phyloP scores from a whole-genome alignment of 2,329 filamentous ascomycete species.

The Colletotrichum graminicola region DNA sequence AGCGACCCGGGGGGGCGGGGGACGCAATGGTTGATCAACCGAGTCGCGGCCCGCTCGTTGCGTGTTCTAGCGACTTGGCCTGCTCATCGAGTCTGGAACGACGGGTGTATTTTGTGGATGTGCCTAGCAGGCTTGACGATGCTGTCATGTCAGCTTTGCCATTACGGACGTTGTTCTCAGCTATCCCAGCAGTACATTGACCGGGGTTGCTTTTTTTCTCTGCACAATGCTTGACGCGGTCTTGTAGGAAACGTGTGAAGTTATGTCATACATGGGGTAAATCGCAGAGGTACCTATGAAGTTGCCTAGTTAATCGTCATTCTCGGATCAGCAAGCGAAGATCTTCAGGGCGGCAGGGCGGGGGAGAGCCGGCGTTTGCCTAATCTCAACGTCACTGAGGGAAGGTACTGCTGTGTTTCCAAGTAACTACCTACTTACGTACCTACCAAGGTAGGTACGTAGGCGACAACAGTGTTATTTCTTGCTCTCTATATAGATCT shows the following conservation, averaged over 20 bases:
- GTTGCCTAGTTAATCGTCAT: conserved; percentile 17
- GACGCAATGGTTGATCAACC: neutral
- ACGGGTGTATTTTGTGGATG: neutral
- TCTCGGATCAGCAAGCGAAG: conserved; percentile 9
- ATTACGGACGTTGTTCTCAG: neutral
- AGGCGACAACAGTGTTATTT: neutral
- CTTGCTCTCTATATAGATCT: neutral
- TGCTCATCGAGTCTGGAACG: neutral
- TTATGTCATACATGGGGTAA: neutral
- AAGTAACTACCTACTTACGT: neutral
- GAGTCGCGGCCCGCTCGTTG: too few species aligned
- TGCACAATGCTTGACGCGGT: neutral
- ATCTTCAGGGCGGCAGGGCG: conserved; percentile 24
- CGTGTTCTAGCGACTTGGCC: conserved; percentile 1
- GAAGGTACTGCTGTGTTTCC: neutral
- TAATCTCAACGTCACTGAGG: conserved; percentile 17
- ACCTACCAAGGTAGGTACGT: too few species aligned
- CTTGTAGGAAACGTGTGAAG: neutral
- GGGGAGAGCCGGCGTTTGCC: conserved; percentile 18
- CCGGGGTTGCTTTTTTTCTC: neutral
- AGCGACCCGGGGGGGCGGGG: too few species aligned
- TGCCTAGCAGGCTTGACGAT: conserved; percentile 15
- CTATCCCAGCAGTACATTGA: neutral
- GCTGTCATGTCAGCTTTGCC: conserved; percentile 17
- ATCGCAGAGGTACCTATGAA: neutral